These are phyloP conservation scores for Fusarium sp. DNA, from an alignment of 2,329 filamentous ascomycete species.

Conservation along the genomic window DNA sequence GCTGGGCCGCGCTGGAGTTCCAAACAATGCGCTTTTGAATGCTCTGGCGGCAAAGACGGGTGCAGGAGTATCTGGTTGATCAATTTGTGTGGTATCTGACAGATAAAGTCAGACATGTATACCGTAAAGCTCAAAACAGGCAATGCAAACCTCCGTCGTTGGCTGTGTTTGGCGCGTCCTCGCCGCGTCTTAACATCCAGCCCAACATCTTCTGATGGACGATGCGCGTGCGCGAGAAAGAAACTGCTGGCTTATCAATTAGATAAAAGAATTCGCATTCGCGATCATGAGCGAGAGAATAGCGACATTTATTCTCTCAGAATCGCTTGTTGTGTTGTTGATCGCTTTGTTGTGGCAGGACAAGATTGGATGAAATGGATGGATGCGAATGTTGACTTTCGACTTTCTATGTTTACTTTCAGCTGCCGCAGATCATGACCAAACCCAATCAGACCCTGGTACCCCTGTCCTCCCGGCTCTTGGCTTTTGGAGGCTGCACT, in stretches of 20 bases:
- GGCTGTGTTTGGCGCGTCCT: slow-evolving; percentile 55
- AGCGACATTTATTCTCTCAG: slow-evolving; percentile 31
- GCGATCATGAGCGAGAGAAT: slow-evolving; percentile 27
- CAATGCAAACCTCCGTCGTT: slow-evolving; percentile 51
- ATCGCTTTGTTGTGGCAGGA: slow-evolving; percentile 26
- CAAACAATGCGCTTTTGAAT: slow-evolving; percentile 75
- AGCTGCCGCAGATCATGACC: slow-evolving; percentile 28
- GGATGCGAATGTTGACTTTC: slow-evolving; percentile 40
- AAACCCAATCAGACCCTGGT: slow-evolving; percentile 18
- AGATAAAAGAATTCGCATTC: slow-evolving; percentile 20
- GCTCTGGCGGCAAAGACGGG: slow-evolving; percentile 77
- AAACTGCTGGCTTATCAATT: slow-evolving; percentile 1
- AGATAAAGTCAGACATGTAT: slow-evolving; percentile 1
- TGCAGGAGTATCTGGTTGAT: slow-evolving; percentile 75
- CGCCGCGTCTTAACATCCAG: slow-evolving; percentile 69
- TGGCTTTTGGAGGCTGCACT: neutral
- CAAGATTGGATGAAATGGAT: slow-evolving; percentile 26
- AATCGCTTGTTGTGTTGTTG: slow-evolving; percentile 15
- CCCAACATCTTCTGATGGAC: slow-evolving; percentile 64
- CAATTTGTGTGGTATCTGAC: slow-evolving; percentile 63
- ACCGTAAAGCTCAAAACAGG: neutral
- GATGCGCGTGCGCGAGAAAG: slow-evolving; percentile 12
- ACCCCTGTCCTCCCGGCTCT: slow-evolving; percentile 13
- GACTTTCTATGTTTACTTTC: slow-evolving; percentile 43
- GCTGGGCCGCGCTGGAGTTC: slow-evolving; percentile 64